Base-by-base conservation (phyloP, 345 rosid genomes). In the Chamaenerion angustifolium region DNA sequence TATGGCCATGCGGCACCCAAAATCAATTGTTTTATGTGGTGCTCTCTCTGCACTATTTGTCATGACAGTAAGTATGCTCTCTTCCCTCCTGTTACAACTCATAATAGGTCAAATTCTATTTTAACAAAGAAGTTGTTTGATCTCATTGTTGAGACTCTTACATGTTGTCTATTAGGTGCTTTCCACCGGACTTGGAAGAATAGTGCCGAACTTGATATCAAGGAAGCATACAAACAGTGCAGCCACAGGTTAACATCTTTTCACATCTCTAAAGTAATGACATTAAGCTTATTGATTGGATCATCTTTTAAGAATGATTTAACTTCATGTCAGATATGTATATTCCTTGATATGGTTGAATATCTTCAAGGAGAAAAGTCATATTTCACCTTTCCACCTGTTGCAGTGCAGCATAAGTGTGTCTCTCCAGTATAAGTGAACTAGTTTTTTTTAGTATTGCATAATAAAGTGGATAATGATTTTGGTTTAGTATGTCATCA, bases 1-100 rank as follows among this genome's bases (percentile, higher is more conserved):
- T 50, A 88, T 93, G 99, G 99, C 99, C 13, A 93, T 93, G 99
- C 90, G 99, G 27, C 96, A 93, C 51, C 99, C 99, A 8, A 93
- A 85, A 67, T 79, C 99, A 25, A 93, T 58, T 35, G 99, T 93
- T 59, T 51, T 93, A 12, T 88, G 88, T 12, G 99, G 99, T 57
- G 99, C 99, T 0, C 94, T 93, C 25, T 44, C 80, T 27, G 99
- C 99, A 52, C 64, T 93, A 71, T 41, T 88, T 72, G 95, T 93
- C 17, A 93, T 93, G 99, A 93, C 99, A 1, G 99, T 93, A 79
- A 79, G 85, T 64, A 56, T 14, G 62, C 50, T 19, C 13, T 55
- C 40, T 16, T 15, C 40, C 51, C 40, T 46, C 40, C 50, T 12
- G 10, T 0, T 8, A 1, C 0, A 35, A 15, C 21, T 8, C 18